These are phyloP conservation scores for Hortiboletus flavorubellus DNA, from an alignment of 768 basidiomycete species.

Conservation along the genomic window DNA sequence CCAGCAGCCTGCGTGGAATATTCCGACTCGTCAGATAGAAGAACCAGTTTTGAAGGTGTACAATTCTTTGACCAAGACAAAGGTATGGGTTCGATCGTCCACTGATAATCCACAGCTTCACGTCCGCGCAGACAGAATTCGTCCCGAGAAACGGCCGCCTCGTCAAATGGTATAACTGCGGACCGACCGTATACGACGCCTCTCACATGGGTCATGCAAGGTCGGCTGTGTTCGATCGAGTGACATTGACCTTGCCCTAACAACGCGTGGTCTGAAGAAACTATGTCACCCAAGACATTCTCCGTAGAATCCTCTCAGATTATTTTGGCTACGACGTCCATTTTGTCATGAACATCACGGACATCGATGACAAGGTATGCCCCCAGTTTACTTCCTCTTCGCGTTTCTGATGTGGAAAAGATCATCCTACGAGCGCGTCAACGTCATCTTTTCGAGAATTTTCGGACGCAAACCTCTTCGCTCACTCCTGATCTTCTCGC, in stretches of 20 bases:
- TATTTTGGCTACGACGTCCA: constrained; percentile 98
- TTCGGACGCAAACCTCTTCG: constrained; percentile 48
- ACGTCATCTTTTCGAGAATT: constrained; percentile 64
- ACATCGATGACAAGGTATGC: constrained; percentile 96
- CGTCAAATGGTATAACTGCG: constrained; percentile 99
- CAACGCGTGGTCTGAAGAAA: constrained; percentile 54
- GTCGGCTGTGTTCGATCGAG: constrained; percentile 37
- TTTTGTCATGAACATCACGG: constrained; percentile 99
- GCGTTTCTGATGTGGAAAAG: constrained; percentile 40
- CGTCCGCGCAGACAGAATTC: constrained; percentile 64
- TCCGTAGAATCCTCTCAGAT: constrained; percentile 77
- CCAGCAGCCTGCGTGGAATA: constrained; percentile 54
- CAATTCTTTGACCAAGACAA: constrained; percentile 89
- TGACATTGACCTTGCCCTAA: background rate
- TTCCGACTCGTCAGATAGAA: constrained; percentile 35
- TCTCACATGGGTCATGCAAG: constrained; percentile 99
- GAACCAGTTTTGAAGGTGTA: constrained; percentile 68
- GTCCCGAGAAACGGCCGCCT: constrained; percentile 61
- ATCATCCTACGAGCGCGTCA: constrained; percentile 92
- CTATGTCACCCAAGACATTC: constrained; percentile 48
- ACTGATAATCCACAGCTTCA: constrained; percentile 8
- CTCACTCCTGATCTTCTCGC: constrained; percentile 59
- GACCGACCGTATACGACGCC: constrained; percentile 97
- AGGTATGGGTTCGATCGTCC: constrained; percentile 51
- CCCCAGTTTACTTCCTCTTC: background rate